Evolutionary conservation across 257 asterid genomes (phyloP), one percentile per base, ranked within the genome.

Genomic region (Paraleonurus japonicus): DNA sequence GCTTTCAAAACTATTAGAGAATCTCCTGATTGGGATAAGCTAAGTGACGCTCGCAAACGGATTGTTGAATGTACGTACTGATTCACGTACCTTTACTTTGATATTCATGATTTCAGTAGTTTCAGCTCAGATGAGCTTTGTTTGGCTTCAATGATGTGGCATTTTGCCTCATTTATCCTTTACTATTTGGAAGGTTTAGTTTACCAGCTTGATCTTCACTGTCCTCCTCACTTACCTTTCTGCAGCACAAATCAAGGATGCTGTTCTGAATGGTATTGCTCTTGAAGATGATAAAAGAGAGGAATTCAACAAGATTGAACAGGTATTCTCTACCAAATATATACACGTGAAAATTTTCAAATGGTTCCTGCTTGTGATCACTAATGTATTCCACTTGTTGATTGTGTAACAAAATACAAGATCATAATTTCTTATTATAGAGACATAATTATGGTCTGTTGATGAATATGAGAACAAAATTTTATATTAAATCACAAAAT

Each of bases 221-320:
- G 62, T 51, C 64, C 51, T 82, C 68, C 22, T 75, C 35, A 3
- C 28, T 76, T 27, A 65, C 73, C 70, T 53, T 65, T 35, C 57
- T 83, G 79, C 97, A 92, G 99, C 90, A 16, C 87, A 86, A 81
- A 78, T 95, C 77, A 92, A 80, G 97, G 96, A 92, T 81, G 99
- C 99, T 73, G 87, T 89, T 75, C 81, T 95, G 70, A 92, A 78
- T 77, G 99, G 99, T 59, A 76, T 95, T 82, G 88, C 96, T 7
- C 99, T 95, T 79, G 98, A 89, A 69, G 96, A 88, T 81, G 97
- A 84, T 70, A 84, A 92, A 76, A 85, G 98, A 67, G 96, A 88
- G 76, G 83, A 83, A 75, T 95, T 95, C 80, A 95, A 95, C 85
- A 85, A 87, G 79, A 89, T 92, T 75, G 87, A 95, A 76, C 97